Evolutionary conservation across 768 basidiomycete species (phyloP).

Genomic region (Leccinum arenicola): DNA sequence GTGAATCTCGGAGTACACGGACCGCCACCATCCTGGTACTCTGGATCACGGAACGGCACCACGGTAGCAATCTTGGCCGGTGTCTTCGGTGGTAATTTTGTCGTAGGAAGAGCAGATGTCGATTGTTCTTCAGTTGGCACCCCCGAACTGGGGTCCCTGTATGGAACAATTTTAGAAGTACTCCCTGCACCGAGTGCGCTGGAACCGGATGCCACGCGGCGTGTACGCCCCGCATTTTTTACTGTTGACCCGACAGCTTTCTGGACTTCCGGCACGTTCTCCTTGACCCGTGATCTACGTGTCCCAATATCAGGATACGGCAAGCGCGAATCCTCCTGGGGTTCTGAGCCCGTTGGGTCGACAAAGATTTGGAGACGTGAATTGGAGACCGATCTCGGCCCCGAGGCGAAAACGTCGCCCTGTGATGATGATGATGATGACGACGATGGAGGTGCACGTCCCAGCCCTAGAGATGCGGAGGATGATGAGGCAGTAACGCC

Average conservation of each 20-base stretch:
- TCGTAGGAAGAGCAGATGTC: slow-evolving; percentile 32
- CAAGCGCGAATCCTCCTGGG: slow-evolving; percentile 41
- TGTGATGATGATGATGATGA: slow-evolving; percentile 19
- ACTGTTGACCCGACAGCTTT: slow-evolving; percentile 67
- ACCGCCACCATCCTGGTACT: slow-evolving; percentile 20
- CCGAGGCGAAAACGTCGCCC: slow-evolving; percentile 31
- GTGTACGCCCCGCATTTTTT: slow-evolving; percentile 56
- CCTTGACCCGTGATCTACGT: slow-evolving; percentile 74
- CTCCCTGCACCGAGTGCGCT: slow-evolving; percentile 21
- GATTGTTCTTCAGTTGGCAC: slow-evolving; percentile 26
- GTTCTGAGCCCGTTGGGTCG: slow-evolving; percentile 59
- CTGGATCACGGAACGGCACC: slow-evolving; percentile 41
- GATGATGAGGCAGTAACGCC: slow-evolving; percentile 40
- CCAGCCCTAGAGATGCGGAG: slow-evolving; percentile 25
- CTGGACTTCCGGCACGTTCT: slow-evolving; percentile 69
- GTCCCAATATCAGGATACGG: slow-evolving; percentile 74
- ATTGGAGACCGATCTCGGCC: slow-evolving; percentile 44
- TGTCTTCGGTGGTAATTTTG: slow-evolving; percentile 33
- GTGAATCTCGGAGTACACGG: slow-evolving; percentile 59
- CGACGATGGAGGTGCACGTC: background rate
- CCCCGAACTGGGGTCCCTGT: slow-evolving; percentile 57
- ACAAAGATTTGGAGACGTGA: slow-evolving; percentile 66
- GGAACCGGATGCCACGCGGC: slow-evolving; percentile 46
- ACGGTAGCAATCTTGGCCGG: slow-evolving; percentile 34
- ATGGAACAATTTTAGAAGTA: slow-evolving; percentile 60